phyloP scores from a whole-genome alignment of 2,329 filamentous ascomycete genomes.

The Stemphylium beticola region DNA sequence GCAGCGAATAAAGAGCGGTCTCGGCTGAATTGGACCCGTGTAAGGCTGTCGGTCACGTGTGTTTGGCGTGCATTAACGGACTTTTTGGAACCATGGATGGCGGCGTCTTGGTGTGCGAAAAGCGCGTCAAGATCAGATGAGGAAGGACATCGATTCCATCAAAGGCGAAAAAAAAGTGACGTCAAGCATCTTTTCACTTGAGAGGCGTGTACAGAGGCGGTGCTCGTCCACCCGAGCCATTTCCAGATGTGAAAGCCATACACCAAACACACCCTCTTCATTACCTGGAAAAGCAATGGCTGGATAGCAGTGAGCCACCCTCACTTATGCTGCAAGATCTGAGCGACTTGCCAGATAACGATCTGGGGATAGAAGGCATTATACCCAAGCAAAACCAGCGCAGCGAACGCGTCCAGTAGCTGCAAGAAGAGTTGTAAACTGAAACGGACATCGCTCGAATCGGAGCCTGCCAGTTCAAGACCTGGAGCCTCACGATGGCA shows the following conservation, averaged over 20 bases:
- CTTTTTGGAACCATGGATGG: neutral
- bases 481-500: neutral
- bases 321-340: neutral
- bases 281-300: no score
- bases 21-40: neutral
- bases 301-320: no score
- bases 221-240: no score
- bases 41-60: neutral
- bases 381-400: neutral
- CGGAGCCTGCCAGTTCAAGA: no score
- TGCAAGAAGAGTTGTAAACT: neutral
- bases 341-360: neutral
- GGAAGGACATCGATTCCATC: neutral
- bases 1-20: constrained; percentile 2
- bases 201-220: no score
- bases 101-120: neutral
- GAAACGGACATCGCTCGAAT: neutral
- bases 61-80: neutral
- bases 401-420: neutral
- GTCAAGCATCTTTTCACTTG: no score
- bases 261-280: no score
- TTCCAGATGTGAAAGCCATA: no score
- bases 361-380: neutral
- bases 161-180: no score
- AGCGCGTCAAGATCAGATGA: neutral